Conservation (phyloP, 1,139 yeast genomes). For the Geotrichum armillariae region DNA sequence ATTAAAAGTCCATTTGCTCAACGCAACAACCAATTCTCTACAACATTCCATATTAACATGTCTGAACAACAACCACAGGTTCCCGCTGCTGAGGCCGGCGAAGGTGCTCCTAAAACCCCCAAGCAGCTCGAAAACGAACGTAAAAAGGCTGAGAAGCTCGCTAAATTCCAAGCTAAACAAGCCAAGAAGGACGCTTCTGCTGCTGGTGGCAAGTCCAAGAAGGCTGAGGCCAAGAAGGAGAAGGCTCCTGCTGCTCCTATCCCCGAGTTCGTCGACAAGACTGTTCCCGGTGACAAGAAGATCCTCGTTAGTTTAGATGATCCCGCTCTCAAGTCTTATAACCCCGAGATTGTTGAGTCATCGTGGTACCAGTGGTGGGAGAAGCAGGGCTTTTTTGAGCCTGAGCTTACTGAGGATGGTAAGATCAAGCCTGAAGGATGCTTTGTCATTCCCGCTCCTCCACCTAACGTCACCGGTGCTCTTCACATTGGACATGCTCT, state of each 20-base stretch:
- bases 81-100: slow-evolving; percentile 23
- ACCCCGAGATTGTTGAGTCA: slow-evolving; percentile 89
- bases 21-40: slow-evolving; percentile 2
- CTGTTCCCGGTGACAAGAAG: slow-evolving; percentile 90
- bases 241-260: slow-evolving; percentile 71
- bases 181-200: slow-evolving; percentile 63
- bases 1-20: slow-evolving; percentile 1
- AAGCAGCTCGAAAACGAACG: slow-evolving; percentile 78
- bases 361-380: slow-evolving; percentile 99
- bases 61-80: slow-evolving; percentile 24
- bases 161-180: slow-evolving; percentile 92
- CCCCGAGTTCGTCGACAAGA: slow-evolving; percentile 81
- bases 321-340: slow-evolving; percentile 91
- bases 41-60: slow-evolving; percentile 22
- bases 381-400: slow-evolving; percentile 81
- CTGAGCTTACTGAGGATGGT: slow-evolving; percentile 78
- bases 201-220: slow-evolving; percentile 39
- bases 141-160: slow-evolving; percentile 94
- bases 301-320: slow-evolving; percentile 80
- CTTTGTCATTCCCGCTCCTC: slow-evolving; percentile 95
- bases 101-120: slow-evolving; percentile 39
- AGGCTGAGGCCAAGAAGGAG: slow-evolving; percentile 50
- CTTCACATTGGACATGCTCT: slow-evolving; percentile 98
- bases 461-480: slow-evolving; percentile 99
- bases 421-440: slow-evolving; percentile 75